These are phyloP conservation scores for Mentha longifolia DNA, from an alignment of 257 asterid species.

Conservation along the genomic window DNA sequence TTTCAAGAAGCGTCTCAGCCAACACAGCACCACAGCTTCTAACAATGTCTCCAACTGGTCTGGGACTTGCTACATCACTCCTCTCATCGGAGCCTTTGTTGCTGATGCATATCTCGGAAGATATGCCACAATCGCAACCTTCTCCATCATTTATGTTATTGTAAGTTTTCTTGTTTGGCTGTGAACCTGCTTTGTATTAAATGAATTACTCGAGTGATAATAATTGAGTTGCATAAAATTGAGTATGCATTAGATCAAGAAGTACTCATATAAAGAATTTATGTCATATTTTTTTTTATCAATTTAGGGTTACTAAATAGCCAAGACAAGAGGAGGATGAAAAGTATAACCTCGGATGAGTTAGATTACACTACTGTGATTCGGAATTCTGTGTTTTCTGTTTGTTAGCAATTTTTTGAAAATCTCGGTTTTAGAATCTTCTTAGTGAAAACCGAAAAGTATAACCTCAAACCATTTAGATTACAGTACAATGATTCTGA, in stretches of 20 bases:
- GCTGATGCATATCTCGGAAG: constrained; percentile 87
- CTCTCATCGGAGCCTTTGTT: constrained; percentile 74
- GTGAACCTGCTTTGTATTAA: not conserved
- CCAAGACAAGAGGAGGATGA: not conserved
- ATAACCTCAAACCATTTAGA: not conserved
- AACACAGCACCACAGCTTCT: constrained; percentile 60
- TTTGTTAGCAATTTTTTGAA: no score
- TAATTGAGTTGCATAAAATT: not conserved
- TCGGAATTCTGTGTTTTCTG: not conserved
- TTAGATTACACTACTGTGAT: not conserved
- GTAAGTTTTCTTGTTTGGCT: constrained; percentile 46
- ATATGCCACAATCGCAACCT: constrained; percentile 68
- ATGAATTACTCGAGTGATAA: not conserved
- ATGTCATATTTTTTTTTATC: no score
- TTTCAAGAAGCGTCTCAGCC: constrained; percentile 54
- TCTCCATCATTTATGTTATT: constrained; percentile 71
- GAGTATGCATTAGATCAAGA: not conserved
- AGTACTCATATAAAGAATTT: no score
- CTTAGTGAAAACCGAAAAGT: not conserved
- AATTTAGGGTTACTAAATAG: not conserved
- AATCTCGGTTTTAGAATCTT: not conserved
- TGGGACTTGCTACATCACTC: constrained; percentile 79
- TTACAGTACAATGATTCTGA: not conserved
- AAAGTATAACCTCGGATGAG: not conserved
- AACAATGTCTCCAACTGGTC: constrained; percentile 73